Base-by-base conservation (phyloP, 768 basidiomycete genomes). In the Punctularia strigosozonata region DNA sequence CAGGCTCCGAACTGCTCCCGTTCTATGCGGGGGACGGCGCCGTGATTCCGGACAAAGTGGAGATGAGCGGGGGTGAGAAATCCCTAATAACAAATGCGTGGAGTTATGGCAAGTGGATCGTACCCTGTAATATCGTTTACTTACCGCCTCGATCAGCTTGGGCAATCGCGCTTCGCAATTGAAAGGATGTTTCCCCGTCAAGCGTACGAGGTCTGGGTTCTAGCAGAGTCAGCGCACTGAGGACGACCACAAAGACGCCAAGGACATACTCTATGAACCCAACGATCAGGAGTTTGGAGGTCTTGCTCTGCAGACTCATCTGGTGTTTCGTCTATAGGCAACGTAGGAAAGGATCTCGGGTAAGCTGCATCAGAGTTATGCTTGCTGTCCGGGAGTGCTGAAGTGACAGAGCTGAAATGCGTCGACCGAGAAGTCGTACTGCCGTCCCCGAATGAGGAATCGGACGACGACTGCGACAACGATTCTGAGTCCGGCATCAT, bases 31-130 rank as follows among this genome's bases (percentile, higher is more conserved):
- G 77, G 77, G 4, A 75, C 74, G 1, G 71, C 64, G 8, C 77
- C 77, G 43, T 79, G 77, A 44, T 73, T 77, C 13, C 77, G 66
- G n/a, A 77, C 77, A 47, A 62, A 78, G 55, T 68, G 71, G 6
- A 73, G 59, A 42, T 64, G 47, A 13, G 47, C 44, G 18, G 50
- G 50, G 3, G 50, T 51, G 14, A 51, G 24, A 24, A 51, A 51
- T 26, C 47, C 50, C 50, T 51, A 18, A 8, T 20, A 24, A 13
- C 8, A 12, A 26, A 30, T 6, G 20, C 25, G 15, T 21, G 34
- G 38, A 41, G 13, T 26, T 30, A 19, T 24, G n/a, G 6, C 6
- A 23, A 36, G 24, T 21, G 41, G 23, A 21, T 17, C 31, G 20
- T 17, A 25, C 21, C 5, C 7, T 5, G 17, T 14, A 10, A 15